Base-by-base conservation (phyloP, 2,329 filamentous ascomycete species). In the Penicillium sp. region DNA sequence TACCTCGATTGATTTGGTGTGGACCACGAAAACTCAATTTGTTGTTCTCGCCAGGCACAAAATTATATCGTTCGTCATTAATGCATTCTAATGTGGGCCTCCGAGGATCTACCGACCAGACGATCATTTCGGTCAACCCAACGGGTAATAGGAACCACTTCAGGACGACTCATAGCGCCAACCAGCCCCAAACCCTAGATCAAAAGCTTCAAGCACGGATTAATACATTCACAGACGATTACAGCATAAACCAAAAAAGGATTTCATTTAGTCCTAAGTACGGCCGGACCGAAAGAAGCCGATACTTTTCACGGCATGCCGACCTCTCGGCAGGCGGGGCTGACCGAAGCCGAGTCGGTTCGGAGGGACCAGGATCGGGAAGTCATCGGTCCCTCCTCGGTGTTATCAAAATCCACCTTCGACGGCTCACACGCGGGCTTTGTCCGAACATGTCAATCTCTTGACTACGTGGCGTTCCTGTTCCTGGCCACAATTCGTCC, bases 91-190 rank as follows among this genome's bases (percentile, higher is more conserved):
- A 3, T 49, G 58, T 58, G 58, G 54, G 47, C 22, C 53, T 45
- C 60, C 58, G 60, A 61, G 49, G 60, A 63, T 63, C 60, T 61
- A 52, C 60, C 60, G 60, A 61, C 55, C 50, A 47, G 60, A 46
- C 60, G 55, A 63, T 61, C 56, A 46, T 45, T 50, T 54, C 60
- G 58, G 60, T 63, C 58, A 58, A 58, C 51, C 60, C 33, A 63
- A 63, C 55, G 49, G 43, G 58, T 52, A 54, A 62, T 57, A 29
- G 52, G 19, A n/a, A 29, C 53, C 49, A 52, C 26, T 42, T 42
- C 19, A 42, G 24, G 27, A 21, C 21, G 14, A 47, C 24, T 4
- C 16, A n/a, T 3, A 24, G 44, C 10, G 13, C 35, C n/a, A 11
- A 31, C 31, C 29, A 21, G 42, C 14, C 33, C 8, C 22, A 31